phyloP scores from a whole-genome alignment of 2,329 filamentous ascomycete species.

The Pseudogymnoascus sp. region DNA sequence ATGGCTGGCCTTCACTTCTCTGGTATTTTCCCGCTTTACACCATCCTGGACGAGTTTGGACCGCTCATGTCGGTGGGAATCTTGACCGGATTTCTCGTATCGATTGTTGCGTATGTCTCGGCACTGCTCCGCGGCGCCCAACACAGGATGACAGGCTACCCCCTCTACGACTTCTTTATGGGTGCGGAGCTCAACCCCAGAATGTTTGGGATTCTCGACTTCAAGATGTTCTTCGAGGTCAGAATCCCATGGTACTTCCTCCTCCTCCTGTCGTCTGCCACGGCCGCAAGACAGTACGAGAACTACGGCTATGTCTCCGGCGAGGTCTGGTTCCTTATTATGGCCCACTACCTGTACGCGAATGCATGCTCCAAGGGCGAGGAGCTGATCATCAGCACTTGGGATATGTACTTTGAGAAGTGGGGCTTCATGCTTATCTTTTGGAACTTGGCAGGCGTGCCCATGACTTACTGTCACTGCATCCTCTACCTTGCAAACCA shows the following conservation, averaged over 20 bases:
- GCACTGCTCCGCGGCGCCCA: slow-evolving; percentile 70
- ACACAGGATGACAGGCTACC: slow-evolving; percentile 83
- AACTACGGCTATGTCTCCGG: slow-evolving; percentile 75
- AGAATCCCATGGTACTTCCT: slow-evolving; percentile 89
- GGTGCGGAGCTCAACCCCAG: slow-evolving; percentile 80
- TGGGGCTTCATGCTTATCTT: slow-evolving; percentile 97
- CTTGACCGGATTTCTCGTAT: slow-evolving; percentile 76
- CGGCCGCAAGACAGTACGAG: slow-evolving; percentile 77
- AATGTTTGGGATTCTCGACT: slow-evolving; percentile 75
- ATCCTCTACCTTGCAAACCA: slow-evolving; percentile 84
- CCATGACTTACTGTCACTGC: slow-evolving; percentile 88
- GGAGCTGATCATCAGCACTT: slow-evolving; percentile 81
- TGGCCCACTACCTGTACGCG: slow-evolving; percentile 88
- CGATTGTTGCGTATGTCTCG: slow-evolving; percentile 77
- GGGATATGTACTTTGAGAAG: slow-evolving; percentile 97
- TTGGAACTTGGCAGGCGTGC: slow-evolving; percentile 91
- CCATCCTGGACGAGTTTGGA: slow-evolving; percentile 89
- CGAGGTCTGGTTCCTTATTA: slow-evolving; percentile 75
- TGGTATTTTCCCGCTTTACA: slow-evolving; percentile 82
- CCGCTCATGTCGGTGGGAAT: slow-evolving; percentile 90
- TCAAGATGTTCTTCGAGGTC: slow-evolving; percentile 95
- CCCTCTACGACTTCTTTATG: slow-evolving; percentile 86
- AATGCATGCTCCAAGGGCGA: slow-evolving; percentile 90
- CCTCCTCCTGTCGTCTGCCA: slow-evolving; percentile 66
- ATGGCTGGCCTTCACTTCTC: slow-evolving; percentile 68